phyloP scores from a whole-genome alignment of 345 rosid species.

The Syzygium grande region DNA sequence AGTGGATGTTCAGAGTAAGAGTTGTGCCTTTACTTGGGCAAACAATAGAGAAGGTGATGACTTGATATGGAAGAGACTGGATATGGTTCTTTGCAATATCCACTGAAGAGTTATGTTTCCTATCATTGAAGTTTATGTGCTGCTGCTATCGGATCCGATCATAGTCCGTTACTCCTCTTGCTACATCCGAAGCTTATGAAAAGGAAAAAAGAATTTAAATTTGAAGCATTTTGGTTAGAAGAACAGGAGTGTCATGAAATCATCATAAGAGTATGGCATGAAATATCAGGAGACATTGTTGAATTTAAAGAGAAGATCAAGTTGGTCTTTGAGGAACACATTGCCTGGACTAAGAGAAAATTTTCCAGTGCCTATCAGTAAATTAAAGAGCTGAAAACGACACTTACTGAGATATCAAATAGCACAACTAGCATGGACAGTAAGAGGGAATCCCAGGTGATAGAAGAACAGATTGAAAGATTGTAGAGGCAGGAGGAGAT shows the following conservation, averaged over 20 bases:
- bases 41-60: too few species aligned
- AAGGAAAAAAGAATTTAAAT: not conserved
- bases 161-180: not conserved
- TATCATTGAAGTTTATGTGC: too few species aligned
- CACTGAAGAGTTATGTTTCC: too few species aligned
- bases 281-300: not conserved
- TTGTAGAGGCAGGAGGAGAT: not conserved
- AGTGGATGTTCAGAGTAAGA: too few species aligned
- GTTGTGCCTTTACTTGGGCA: too few species aligned
- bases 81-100: too few species aligned
- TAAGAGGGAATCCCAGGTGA: not conserved
- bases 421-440: accelerated
- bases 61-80: too few species aligned
- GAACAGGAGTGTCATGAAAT: not conserved
- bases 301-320: too few species aligned
- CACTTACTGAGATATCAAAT: not conserved
- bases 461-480: not conserved
- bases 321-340: too few species aligned
- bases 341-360: not conserved
- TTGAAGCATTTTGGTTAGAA: not conserved
- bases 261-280: not conserved
- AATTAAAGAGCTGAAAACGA: not conserved
- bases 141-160: not conserved
- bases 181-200: not conserved
- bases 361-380: not conserved